Percentiles rank a stretch among this genome's conserved stretches.
Evolutionary conservation across 176 grass and related monocot genomes (phyloP).

Genomic region (Saccharum spontaneum): DNA sequence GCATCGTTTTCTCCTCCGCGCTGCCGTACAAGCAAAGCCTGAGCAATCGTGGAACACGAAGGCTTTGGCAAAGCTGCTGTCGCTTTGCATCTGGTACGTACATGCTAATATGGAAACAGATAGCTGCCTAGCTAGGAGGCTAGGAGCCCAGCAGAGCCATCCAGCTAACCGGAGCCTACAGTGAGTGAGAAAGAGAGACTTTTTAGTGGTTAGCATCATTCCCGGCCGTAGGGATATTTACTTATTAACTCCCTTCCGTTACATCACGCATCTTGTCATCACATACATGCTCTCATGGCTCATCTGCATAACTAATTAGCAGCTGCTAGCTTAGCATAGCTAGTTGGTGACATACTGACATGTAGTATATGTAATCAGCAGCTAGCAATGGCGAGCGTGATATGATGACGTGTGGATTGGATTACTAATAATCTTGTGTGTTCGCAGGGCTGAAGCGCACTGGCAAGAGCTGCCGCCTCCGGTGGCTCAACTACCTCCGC

Average conservation of each 20-base stretch:
- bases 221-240: constrained; percentile 31
- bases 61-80: constrained; percentile 24
- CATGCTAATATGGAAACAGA: constrained; percentile 38
- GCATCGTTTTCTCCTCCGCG: constrained; percentile 20
- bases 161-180: constrained; percentile 17
- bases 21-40: not conserved
- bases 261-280: constrained; percentile 38
- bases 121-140: constrained; percentile 9
- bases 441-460: constrained; percentile 79
- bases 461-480: constrained; percentile 95
- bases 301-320: constrained; percentile 16
- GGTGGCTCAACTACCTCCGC: constrained; percentile 98
- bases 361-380: not conserved
- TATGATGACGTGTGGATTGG: constrained; percentile 20
- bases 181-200: constrained; percentile 26
- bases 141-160: constrained; percentile 17
- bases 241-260: constrained; percentile 1
- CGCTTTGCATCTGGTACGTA: constrained; percentile 37
- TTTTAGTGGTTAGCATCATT: constrained; percentile 53
- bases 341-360: too few species aligned
- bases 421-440: constrained; percentile 8
- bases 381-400: constrained; percentile 19
- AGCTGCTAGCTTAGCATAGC: too few species aligned
- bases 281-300: not conserved
- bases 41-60: constrained; percentile 4